These are phyloP conservation scores for Paxillus rubicundulus DNA, from an alignment of 768 basidiomycete genomes.

Conservation along the genomic window DNA sequence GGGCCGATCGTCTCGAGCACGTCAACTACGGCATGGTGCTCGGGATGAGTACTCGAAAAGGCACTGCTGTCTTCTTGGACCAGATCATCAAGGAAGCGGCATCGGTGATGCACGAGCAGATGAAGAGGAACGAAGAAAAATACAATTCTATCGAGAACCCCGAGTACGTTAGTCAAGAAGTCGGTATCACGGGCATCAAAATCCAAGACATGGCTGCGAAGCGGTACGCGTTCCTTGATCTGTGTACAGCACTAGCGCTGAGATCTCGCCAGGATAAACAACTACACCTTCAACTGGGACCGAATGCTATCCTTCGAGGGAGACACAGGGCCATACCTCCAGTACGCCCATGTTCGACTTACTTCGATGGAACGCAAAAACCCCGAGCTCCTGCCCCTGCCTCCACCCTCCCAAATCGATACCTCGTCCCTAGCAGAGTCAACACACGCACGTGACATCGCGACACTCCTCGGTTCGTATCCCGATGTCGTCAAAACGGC, in stretches of 20 bases:
- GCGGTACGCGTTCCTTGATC: constrained; percentile 48
- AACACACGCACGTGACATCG: constrained; percentile 76
- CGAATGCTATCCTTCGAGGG: constrained; percentile 96
- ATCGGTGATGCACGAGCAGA: constrained; percentile 92
- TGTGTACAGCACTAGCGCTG: background rate
- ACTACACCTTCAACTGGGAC: constrained; percentile 94
- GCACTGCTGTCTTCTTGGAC: constrained; percentile 92
- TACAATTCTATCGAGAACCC: constrained; percentile 88
- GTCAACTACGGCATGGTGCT: constrained; percentile 90
- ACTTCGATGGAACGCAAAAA: constrained; percentile 91
- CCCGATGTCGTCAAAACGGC: constrained; percentile 90
- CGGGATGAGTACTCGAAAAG: constrained; percentile 93
- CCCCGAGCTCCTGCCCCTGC: constrained; percentile 79
- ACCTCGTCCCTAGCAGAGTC: constrained; percentile 65
- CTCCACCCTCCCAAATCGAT: constrained; percentile 64
- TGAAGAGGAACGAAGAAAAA: constrained; percentile 92
- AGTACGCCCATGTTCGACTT: constrained; percentile 94
- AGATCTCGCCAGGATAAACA: constrained; percentile 67
- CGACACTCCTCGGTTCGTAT: constrained; percentile 84
- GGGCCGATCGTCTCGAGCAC: constrained; percentile 81
- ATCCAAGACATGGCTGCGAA: constrained; percentile 98
- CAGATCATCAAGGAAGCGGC: constrained; percentile 89
- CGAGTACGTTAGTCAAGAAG: constrained; percentile 69
- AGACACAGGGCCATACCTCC: constrained; percentile 93
- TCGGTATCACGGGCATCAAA: constrained; percentile 94